phyloP scores from a whole-genome alignment of 495 filamentous ascomycete genomes.

The Penicillium lagena region DNA sequence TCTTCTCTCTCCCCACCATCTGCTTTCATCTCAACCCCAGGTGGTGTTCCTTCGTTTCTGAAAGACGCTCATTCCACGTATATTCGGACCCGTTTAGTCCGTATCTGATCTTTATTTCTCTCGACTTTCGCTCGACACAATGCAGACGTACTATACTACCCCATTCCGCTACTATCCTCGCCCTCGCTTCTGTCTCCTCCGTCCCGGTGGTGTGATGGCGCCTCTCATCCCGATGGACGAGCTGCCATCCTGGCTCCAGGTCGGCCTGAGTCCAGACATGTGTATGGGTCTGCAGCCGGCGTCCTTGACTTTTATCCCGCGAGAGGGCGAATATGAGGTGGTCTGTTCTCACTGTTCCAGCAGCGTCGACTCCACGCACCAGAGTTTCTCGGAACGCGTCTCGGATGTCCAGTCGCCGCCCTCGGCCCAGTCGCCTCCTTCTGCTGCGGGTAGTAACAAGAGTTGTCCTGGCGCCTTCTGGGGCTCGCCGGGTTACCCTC shows the following conservation, averaged over 20 bases:
- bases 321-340: constrained; percentile 32
- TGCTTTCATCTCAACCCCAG: constrained; percentile 1
- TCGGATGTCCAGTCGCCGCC: neutral
- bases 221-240: constrained; percentile 34
- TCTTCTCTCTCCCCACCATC: constrained; percentile 2
- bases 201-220: constrained; percentile 17
- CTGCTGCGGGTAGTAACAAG: constrained; percentile 1
- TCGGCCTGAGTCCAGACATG: constrained; percentile 17
- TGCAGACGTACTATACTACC: constrained; percentile 1
- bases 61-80: constrained; percentile 2
- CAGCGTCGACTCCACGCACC: constrained; percentile 21
- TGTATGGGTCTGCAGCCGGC: constrained; percentile 17
- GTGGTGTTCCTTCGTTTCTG: neutral
- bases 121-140: constrained; percentile 1
- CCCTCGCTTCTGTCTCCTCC: constrained; percentile 29
- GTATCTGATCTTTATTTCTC: neutral
- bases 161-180: constrained; percentile 11
- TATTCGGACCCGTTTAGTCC: neutral
- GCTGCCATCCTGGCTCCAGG: constrained; percentile 29
- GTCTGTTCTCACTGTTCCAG: constrained; percentile 28
- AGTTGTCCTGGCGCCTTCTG: constrained; percentile 1
- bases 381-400: constrained; percentile 21
- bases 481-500: neutral
- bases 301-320: constrained; percentile 15
- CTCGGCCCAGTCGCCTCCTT: neutral